Evolutionary conservation across 129 eudicot species (phyloP).

Genomic region (Artemisia tridentata): DNA sequence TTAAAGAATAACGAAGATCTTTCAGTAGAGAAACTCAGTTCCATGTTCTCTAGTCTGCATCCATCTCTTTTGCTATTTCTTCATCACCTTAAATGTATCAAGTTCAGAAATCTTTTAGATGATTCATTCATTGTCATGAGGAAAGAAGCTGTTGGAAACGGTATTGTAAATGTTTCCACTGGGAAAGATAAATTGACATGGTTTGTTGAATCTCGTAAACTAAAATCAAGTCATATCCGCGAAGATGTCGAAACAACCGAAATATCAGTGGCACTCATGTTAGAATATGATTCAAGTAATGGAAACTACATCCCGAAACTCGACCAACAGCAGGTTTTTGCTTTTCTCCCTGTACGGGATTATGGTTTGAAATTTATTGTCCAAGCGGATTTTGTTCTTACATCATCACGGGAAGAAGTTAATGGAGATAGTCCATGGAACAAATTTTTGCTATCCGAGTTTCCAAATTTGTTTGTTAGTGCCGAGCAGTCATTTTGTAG

Average conservation of each 20-base stretch:
- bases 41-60: constrained; percentile 81
- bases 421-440: constrained; percentile 87
- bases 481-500: constrained; percentile 62
- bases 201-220: constrained; percentile 57
- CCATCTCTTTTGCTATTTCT: constrained; percentile 76
- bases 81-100: constrained; percentile 76
- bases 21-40: constrained; percentile 44
- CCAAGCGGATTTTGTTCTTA: constrained; percentile 84
- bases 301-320: constrained; percentile 50
- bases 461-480: constrained; percentile 68
- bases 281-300: constrained; percentile 37
- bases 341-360: constrained; percentile 76
- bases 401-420: constrained; percentile 88
- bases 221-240: constrained; percentile 48
- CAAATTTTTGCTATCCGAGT: constrained; percentile 72
- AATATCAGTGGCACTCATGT: constrained; percentile 71
- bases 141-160: constrained; percentile 59
- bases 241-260: constrained; percentile 61
- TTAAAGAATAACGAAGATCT: constrained; percentile 40
- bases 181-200: constrained; percentile 66
- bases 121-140: constrained; percentile 55
- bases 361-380: constrained; percentile 78
- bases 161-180: constrained; percentile 56
- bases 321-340: constrained; percentile 72
- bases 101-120: constrained; percentile 46